phyloP scores from a whole-genome alignment of 305 asterid species.

The Solanum hybrid region DNA sequence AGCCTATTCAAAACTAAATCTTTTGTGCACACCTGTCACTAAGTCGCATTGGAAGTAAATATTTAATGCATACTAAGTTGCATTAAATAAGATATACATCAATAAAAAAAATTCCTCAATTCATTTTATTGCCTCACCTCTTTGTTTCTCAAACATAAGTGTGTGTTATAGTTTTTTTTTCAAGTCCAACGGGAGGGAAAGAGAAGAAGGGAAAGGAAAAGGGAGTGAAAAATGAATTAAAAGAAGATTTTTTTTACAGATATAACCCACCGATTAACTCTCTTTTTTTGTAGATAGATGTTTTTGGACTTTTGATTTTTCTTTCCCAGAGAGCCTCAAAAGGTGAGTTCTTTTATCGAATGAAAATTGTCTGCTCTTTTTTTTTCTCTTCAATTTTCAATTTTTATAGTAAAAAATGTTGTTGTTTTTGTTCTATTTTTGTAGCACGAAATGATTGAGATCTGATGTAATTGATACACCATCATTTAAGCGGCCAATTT shows the following conservation, averaged over 20 bases:
- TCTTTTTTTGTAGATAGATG: not conserved
- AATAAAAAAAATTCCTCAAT: not conserved
- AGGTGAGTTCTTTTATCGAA: not conserved
- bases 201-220: not conserved
- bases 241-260: too few relatives aligned
- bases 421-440: too few relatives aligned
- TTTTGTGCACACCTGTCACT: too few relatives aligned
- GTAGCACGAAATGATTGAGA: not conserved
- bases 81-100: too few relatives aligned
- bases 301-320: not conserved
- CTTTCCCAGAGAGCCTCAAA: not conserved
- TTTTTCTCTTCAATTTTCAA: too few relatives aligned
- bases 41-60: too few relatives aligned
- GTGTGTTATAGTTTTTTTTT: not conserved
- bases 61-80: too few relatives aligned
- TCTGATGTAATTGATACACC: not conserved
- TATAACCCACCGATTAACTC: not conserved
- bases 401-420: too few relatives aligned
- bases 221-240: not conserved
- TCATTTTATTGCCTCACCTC: not conserved
- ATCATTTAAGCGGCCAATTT: too few relatives aligned
- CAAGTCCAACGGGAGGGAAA: not conserved
- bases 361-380: not conserved
- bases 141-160: not conserved
- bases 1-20: too few relatives aligned